phyloP scores from a whole-genome alignment of 192 early-diverging fungal genomes.

The Podila horticola region DNA sequence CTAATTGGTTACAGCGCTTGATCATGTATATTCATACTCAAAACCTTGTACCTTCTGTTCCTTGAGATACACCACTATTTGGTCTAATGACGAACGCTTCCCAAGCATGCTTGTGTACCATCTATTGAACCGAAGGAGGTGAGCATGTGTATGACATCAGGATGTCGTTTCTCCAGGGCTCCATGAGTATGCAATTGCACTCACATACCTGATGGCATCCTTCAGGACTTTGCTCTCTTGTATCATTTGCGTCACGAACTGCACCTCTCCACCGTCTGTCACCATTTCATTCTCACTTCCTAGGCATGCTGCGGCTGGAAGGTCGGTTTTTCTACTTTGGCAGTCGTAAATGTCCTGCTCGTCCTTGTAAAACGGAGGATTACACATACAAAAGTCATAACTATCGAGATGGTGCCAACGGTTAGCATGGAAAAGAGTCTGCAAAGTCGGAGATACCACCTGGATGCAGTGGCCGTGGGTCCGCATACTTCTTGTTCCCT shows the following conservation, averaged over 20 bases:
- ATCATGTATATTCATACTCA: too few species aligned
- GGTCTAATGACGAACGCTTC: conserved; percentile 61
- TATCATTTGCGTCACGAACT: conserved; percentile 74
- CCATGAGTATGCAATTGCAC: conserved; percentile 86
- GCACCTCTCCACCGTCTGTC: conserved; percentile 82
- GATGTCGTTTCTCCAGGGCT: conserved; percentile 32
- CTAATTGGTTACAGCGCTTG: not conserved
- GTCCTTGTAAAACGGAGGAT: conserved; percentile 88
- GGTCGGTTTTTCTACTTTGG: conserved; percentile 57
- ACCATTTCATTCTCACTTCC: conserved; percentile 79
- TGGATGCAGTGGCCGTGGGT: not conserved
- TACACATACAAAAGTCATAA: conserved; percentile 88
- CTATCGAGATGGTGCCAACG: conserved; percentile 6
- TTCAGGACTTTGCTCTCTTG: conserved; percentile 66
- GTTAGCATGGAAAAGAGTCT: not conserved
- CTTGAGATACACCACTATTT: conserved; percentile 53
- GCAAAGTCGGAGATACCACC: not conserved
- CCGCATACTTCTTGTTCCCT: conserved; percentile 4
- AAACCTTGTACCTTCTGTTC: conserved; percentile 39
- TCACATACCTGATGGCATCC: conserved; percentile 66
- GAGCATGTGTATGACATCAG: not conserved
- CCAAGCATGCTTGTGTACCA: conserved; percentile 91
- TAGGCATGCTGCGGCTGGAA: conserved; percentile 66
- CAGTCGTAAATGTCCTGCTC: conserved; percentile 64
- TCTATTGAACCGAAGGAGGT: conserved; percentile 11